Evolutionary conservation across 2,329 filamentous ascomycete genomes (phyloP).

Genomic region (Calcarisporium arbuscula): DNA sequence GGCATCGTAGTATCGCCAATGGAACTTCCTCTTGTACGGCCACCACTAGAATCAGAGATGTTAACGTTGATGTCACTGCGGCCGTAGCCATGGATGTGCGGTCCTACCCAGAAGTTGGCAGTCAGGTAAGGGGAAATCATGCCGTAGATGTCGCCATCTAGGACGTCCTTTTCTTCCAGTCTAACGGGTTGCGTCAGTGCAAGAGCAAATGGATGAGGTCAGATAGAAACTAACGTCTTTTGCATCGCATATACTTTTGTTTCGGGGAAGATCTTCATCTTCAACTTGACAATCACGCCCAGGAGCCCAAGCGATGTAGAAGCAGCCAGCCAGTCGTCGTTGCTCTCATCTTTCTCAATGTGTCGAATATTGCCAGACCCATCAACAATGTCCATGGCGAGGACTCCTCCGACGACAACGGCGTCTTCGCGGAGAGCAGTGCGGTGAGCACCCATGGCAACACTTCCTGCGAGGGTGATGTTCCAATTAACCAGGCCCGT

Average conservation of each 20-base stretch:
- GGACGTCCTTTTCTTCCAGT: conserved; percentile 38
- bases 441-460: conserved; percentile 47
- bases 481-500: conserved; percentile 50
- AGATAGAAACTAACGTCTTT: conserved; percentile 35
- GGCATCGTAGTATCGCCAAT: conserved; percentile 46
- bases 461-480: conserved; percentile 42
- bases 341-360: conserved; percentile 32
- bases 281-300: conserved; percentile 41
- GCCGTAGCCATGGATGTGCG: too few species aligned
- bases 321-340: conserved; percentile 44
- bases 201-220: not conserved
- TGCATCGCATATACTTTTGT: conserved; percentile 46
- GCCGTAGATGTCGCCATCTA: conserved; percentile 42
- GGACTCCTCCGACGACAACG: conserved; percentile 42
- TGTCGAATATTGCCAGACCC: conserved; percentile 36
- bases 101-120: conserved; percentile 44
- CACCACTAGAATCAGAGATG: conserved; percentile 46
- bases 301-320: conserved; percentile 43
- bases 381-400: conserved; percentile 43
- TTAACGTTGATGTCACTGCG: conserved; percentile 7
- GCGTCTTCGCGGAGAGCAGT: conserved; percentile 41
- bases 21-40: conserved; percentile 44
- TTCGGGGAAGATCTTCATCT: conserved; percentile 43
- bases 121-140: conserved; percentile 44
- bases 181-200: conserved; percentile 14